These are phyloP conservation scores for Chaetomium cochliodes DNA, from an alignment of 495 filamentous ascomycete genomes.

Conservation along the genomic window DNA sequence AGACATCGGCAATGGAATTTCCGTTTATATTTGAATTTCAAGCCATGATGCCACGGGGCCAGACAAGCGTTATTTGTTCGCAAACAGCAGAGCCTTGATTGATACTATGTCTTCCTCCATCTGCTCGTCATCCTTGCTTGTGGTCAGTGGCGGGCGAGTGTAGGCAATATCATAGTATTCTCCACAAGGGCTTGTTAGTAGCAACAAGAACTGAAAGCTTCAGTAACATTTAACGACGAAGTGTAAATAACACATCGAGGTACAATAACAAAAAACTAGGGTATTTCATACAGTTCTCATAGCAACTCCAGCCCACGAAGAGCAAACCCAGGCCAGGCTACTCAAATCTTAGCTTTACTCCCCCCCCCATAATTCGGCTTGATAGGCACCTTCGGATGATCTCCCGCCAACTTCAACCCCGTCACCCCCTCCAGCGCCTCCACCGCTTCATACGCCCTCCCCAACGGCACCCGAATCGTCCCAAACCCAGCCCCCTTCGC, in stretches of 20 bases:
- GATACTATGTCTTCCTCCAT: too few species aligned
- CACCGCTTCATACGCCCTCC: slow-evolving; percentile 71
- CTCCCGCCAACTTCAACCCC: slow-evolving; percentile 46
- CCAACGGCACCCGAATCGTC: slow-evolving; percentile 81
- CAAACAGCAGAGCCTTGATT: too few species aligned
- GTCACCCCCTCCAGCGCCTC: slow-evolving; percentile 53
- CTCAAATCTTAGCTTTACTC: slow-evolving; percentile 42
- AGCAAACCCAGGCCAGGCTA: neutral
- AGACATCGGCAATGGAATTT: neutral
- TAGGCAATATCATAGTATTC: too few species aligned
- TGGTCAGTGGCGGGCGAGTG: too few species aligned
- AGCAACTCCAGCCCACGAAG: neutral
- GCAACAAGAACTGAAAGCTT: too few species aligned
- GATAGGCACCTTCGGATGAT: slow-evolving; percentile 46
- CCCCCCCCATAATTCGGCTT: slow-evolving; percentile 36
- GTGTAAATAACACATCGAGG: neutral
- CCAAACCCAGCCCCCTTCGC: slow-evolving; percentile 72
- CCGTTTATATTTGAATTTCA: neutral
- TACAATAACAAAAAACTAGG: too few species aligned
- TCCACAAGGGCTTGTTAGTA: too few species aligned
- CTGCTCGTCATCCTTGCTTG: too few species aligned
- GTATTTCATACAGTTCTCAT: neutral
- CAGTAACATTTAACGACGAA: too few species aligned
- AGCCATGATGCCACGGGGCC: too few species aligned
- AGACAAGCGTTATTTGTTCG: too few species aligned